A percentile compares a stretch with the other conserved stretches of the same genome.
These are phyloP conservation scores for Moelleriella libera DNA, from an alignment of 2,329 filamentous ascomycete genomes.

Conservation along the genomic window DNA sequence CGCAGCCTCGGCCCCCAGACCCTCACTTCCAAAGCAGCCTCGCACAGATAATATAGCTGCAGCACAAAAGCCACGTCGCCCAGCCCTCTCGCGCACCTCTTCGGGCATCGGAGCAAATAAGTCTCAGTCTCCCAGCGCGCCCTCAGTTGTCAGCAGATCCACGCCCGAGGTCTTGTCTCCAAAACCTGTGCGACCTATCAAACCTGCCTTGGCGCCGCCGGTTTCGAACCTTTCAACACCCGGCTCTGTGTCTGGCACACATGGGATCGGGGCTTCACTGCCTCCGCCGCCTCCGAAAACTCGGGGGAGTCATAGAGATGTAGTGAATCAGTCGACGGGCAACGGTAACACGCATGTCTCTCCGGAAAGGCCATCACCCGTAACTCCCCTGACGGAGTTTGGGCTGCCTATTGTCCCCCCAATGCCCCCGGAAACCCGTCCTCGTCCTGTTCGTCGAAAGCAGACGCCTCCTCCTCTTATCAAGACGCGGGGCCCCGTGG, in stretches of 20 bases:
- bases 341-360: neutral
- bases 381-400: slow-evolving; percentile 4
- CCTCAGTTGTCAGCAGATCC: slow-evolving; percentile 8
- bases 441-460: neutral
- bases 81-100: neutral
- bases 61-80: neutral
- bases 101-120: slow-evolving; percentile 1
- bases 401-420: slow-evolving; percentile 4
- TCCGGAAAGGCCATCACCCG: neutral
- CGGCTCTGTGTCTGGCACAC: neutral
- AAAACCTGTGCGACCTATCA: slow-evolving; percentile 17
- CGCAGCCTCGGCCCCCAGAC: neutral
- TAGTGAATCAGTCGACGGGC: neutral
- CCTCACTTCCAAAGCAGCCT: neutral
- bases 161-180: slow-evolving; percentile 15
- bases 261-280: neutral
- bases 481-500: slow-evolving; percentile 6
- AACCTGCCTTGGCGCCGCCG: slow-evolving; percentile 12
- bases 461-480: slow-evolving; percentile 6
- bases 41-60: neutral
- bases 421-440: slow-evolving; percentile 1
- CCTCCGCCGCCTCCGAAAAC: slow-evolving; percentile 24
- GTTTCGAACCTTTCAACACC: neutral
- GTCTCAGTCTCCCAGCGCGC: slow-evolving; percentile 9
- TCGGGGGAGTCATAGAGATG: slow-evolving; percentile 12